Percentiles rank a stretch among this genome's conserved stretches.
Evolutionary conservation across 202 grass and related monocot genomes (phyloP).

Genomic region (Carex arenaria): DNA sequence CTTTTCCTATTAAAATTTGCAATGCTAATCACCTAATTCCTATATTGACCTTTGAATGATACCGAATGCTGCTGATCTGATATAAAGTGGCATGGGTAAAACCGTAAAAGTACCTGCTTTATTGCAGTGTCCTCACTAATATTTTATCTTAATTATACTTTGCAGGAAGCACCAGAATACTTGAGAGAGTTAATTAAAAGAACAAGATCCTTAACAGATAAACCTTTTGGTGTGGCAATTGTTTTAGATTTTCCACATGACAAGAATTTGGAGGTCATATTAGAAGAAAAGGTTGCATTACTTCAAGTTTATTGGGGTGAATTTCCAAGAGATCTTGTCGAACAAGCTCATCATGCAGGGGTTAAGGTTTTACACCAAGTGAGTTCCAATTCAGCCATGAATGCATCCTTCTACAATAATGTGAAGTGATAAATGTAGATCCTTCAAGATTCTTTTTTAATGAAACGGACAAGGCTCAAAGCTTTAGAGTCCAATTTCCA

Average conservation of each 20-base stretch:
- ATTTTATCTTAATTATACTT: not conserved
- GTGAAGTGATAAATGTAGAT: not conserved
- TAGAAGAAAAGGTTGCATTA: slow-evolving; percentile 72
- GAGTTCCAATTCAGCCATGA: slow-evolving; percentile 13
- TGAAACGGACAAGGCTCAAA: not conserved
- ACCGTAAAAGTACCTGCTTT: not conserved
- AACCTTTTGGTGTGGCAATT: slow-evolving; percentile 66
- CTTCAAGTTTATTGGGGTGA: slow-evolving; percentile 93
- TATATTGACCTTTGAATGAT: not conserved
- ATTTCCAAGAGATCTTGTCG: slow-evolving; percentile 57
- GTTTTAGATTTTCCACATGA: slow-evolving; percentile 65
- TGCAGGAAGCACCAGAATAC: slow-evolving; percentile 72
- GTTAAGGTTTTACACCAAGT: slow-evolving; percentile 95
- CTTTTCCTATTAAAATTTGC: not conserved
- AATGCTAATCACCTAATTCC: not conserved
- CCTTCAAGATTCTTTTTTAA: not conserved
- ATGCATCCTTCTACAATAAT: not conserved
- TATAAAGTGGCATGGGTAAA: not conserved
- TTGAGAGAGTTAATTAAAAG: slow-evolving; percentile 61
- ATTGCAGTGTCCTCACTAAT: not conserved
- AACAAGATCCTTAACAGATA: slow-evolving; percentile 64
- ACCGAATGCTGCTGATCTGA: not conserved
- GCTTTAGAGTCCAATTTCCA: not conserved
- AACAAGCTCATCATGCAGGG: slow-evolving; percentile 66
- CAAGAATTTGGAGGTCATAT: slow-evolving; percentile 74